Conservation (phyloP, 2,329 filamentous ascomycete genomes). For the Pyrenochaeta sp. region DNA sequence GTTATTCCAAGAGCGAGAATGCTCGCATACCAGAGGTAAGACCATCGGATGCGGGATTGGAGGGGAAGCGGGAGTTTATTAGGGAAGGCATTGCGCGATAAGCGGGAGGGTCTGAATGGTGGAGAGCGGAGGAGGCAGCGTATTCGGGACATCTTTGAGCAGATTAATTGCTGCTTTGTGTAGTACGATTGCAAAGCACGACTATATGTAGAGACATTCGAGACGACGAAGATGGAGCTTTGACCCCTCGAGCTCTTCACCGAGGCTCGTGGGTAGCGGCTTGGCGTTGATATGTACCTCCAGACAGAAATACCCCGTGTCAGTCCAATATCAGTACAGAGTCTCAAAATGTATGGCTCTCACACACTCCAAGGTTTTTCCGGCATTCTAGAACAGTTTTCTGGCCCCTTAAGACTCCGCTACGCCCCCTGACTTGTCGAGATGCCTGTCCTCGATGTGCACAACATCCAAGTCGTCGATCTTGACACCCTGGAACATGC, state of each 20-base stretch:
- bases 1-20: conserved; percentile 35
- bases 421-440: background rate
- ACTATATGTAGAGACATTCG: too few relatives aligned
- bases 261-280: conserved; percentile 38
- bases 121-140: conserved; percentile 20
- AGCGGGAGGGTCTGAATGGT: conserved; percentile 8
- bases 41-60: conserved; percentile 35
- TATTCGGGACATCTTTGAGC: conserved; percentile 31
- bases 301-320: background rate
- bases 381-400: background rate
- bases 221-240: background rate
- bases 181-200: too few relatives aligned
- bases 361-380: background rate
- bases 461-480: conserved; percentile 31
- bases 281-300: conserved; percentile 14
- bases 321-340: background rate
- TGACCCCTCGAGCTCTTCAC: conserved; percentile 13
- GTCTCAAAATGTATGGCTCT: background rate
- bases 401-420: background rate
- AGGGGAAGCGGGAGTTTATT: conserved; percentile 19
- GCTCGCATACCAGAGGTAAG: conserved; percentile 44
- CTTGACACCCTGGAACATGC: conserved; percentile 34
- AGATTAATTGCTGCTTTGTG: background rate
- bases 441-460: conserved; percentile 30
- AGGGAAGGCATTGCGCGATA: background rate